Conservation (phyloP, 2,329 filamentous ascomycete genomes). For the Curvularia eragrostidis region DNA sequence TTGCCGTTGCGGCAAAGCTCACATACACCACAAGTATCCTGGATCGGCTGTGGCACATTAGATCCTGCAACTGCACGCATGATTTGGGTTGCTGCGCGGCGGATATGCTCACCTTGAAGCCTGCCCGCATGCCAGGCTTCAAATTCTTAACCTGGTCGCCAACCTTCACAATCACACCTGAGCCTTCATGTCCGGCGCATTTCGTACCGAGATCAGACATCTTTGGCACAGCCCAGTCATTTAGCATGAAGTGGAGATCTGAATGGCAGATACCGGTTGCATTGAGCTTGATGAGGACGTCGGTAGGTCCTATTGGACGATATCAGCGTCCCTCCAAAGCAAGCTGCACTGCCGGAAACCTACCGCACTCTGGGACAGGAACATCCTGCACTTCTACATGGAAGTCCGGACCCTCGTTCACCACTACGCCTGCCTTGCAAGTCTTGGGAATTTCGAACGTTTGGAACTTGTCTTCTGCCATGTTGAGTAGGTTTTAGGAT, state of each 20-base stretch:
- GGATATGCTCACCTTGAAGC: conserved; percentile 42
- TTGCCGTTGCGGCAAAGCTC: conserved; percentile 59
- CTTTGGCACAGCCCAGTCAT: conserved; percentile 56
- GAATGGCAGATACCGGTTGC: conserved; percentile 64
- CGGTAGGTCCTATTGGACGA: conserved; percentile 54
- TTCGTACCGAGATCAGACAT: conserved; percentile 52
- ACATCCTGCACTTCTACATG: conserved; percentile 56
- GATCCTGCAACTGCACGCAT: not conserved
- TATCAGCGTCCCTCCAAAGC: conserved; percentile 6
- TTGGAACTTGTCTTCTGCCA: conserved; percentile 36
- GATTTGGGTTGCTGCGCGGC: not conserved
- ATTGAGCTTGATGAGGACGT: conserved; percentile 64
- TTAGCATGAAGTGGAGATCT: conserved; percentile 65
- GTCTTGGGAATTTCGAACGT: conserved; percentile 55
- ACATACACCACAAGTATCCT: conserved; percentile 47
- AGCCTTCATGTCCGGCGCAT: conserved; percentile 63
- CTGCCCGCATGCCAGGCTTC: conserved; percentile 49
- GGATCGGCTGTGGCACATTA: conserved; percentile 30
- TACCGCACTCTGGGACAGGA: conserved; percentile 57
- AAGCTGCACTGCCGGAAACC: not conserved
- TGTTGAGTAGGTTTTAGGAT: conserved; percentile 12
- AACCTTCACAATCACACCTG: conserved; percentile 64
- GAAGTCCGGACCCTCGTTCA: conserved; percentile 60
- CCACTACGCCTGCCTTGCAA: conserved; percentile 61
- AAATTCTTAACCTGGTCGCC: conserved; percentile 61